These are phyloP conservation scores for Blastomyces parvus DNA, from an alignment of 2,329 filamentous ascomycete species.

Conservation along the genomic window DNA sequence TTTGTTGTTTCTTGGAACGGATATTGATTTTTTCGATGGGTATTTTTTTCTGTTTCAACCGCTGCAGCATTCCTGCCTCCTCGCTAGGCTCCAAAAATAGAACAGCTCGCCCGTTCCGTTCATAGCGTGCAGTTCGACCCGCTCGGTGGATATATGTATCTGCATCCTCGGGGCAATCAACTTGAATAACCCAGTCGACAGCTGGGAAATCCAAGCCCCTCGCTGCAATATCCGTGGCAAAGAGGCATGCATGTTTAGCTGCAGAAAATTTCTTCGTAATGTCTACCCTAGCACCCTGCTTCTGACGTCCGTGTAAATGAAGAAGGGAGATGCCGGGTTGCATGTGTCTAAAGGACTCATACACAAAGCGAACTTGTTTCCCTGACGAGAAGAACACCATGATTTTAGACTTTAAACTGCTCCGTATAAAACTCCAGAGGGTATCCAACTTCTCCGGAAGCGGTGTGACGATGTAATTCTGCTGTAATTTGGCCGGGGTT, in stretches of 20 bases:
- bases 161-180: slow-evolving; percentile 92
- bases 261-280: slow-evolving; percentile 75
- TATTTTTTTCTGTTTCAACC: slow-evolving; percentile 80
- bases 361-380: slow-evolving; percentile 93
- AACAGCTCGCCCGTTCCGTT: slow-evolving; percentile 76
- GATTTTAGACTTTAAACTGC: slow-evolving; percentile 87
- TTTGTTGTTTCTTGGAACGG: slow-evolving; percentile 78
- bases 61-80: slow-evolving; percentile 79
- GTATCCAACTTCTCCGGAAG: slow-evolving; percentile 84
- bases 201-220: slow-evolving; percentile 91
- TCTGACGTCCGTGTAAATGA: slow-evolving; percentile 88
- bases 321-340: slow-evolving; percentile 89
- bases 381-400: slow-evolving; percentile 91
- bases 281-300: slow-evolving; percentile 77
- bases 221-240: slow-evolving; percentile 91
- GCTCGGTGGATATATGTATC: slow-evolving; percentile 98
- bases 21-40: slow-evolving; percentile 80
- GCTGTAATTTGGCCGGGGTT: slow-evolving; percentile 74
- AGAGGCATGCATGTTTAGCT: slow-evolving; percentile 75
- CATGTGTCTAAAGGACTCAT: slow-evolving; percentile 83
- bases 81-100: slow-evolving; percentile 88
- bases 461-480: slow-evolving; percentile 82
- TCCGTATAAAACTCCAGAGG: slow-evolving; percentile 82
- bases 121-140: slow-evolving; percentile 86
- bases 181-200: slow-evolving; percentile 97